Conservation (phyloP, 2,329 filamentous ascomycete genomes). For the Aphanocladium album region DNA sequence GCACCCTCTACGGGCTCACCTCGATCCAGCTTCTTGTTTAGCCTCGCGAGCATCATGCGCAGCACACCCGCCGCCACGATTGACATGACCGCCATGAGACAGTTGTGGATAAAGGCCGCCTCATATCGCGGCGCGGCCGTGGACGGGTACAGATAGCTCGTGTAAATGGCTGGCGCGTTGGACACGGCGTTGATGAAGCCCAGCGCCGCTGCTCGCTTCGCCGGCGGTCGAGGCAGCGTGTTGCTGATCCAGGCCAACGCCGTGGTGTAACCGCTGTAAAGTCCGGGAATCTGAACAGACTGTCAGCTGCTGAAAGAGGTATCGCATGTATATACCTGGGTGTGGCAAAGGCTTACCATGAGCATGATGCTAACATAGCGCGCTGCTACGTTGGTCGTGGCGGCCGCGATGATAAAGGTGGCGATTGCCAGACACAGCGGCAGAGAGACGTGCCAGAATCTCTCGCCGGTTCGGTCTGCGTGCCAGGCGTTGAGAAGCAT, state of each 20-base stretch:
- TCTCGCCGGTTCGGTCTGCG: conserved; percentile 33
- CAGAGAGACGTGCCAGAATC: conserved; percentile 32
- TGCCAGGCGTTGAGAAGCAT: conserved; percentile 30
- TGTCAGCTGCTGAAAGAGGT: neutral
- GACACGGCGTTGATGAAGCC: conserved; percentile 65
- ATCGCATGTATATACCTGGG: no score
- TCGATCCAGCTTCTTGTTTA: conserved; percentile 66
- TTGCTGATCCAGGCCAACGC: conserved; percentile 71
- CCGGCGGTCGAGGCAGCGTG: conserved; percentile 67
- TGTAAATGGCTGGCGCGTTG: conserved; percentile 61
- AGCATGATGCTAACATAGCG: conserved; percentile 60
- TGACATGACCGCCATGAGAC: conserved; percentile 57
- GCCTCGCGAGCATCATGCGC: conserved; percentile 54
- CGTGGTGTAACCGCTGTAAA: conserved; percentile 64
- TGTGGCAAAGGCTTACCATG: conserved; percentile 40
- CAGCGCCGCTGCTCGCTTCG: conserved; percentile 64
- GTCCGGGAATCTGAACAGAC: conserved; percentile 41
- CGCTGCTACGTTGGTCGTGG: conserved; percentile 16
- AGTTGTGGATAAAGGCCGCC: conserved; percentile 64
- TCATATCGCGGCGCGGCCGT: conserved; percentile 38
- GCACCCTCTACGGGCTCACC: conserved; percentile 54
- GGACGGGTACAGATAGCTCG: conserved; percentile 61
- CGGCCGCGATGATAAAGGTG: conserved; percentile 21
- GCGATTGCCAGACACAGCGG: conserved; percentile 19
- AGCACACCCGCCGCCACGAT: conserved; percentile 59